These are phyloP conservation scores for Hyaloscypha variabilis DNA, from an alignment of 495 filamentous ascomycete species.

Conservation along the genomic window DNA sequence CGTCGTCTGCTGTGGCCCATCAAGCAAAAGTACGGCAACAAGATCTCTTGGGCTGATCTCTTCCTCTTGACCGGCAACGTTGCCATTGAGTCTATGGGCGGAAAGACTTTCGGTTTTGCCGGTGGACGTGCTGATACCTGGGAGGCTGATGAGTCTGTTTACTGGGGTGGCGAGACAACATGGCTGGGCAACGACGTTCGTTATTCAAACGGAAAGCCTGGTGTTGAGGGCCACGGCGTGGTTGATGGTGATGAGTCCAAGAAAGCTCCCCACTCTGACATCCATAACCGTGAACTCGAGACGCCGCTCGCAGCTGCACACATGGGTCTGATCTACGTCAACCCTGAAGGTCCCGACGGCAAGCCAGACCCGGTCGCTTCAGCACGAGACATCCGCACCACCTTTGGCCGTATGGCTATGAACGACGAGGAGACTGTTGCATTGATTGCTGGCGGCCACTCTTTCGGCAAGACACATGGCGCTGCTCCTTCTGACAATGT, in stretches of 20 bases:
- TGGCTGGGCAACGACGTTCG: conserved; percentile 73
- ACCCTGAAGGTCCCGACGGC: conserved; percentile 75
- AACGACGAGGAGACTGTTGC: conserved; percentile 77
- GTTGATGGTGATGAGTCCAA: conserved; percentile 49
- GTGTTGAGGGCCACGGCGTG: conserved; percentile 43
- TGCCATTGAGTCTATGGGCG: conserved; percentile 73
- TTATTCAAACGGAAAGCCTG: conserved; percentile 53
- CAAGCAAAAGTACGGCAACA: conserved; percentile 81
- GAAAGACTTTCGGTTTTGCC: conserved; percentile 72
- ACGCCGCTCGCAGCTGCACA: conserved; percentile 64
- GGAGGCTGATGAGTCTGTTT: conserved; percentile 72
- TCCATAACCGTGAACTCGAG: conserved; percentile 63
- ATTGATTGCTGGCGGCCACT: conserved; percentile 73
- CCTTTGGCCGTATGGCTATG: conserved; percentile 78
- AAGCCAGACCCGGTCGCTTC: conserved; percentile 67
- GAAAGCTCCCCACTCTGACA: conserved; percentile 47
- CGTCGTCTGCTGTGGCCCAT: conserved; percentile 77
- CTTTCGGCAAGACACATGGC: conserved; percentile 77
- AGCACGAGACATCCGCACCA: conserved; percentile 67
- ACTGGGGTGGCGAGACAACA: conserved; percentile 73
- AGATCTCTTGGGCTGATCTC: conserved; percentile 77
- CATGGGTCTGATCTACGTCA: conserved; percentile 79
- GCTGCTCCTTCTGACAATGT: conserved; percentile 60
- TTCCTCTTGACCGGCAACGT: conserved; percentile 72
- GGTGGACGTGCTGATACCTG: conserved; percentile 69